These are phyloP conservation scores for Physocladia obscura DNA, from an alignment of 192 early-diverging fungal species.

Conservation along the genomic window DNA sequence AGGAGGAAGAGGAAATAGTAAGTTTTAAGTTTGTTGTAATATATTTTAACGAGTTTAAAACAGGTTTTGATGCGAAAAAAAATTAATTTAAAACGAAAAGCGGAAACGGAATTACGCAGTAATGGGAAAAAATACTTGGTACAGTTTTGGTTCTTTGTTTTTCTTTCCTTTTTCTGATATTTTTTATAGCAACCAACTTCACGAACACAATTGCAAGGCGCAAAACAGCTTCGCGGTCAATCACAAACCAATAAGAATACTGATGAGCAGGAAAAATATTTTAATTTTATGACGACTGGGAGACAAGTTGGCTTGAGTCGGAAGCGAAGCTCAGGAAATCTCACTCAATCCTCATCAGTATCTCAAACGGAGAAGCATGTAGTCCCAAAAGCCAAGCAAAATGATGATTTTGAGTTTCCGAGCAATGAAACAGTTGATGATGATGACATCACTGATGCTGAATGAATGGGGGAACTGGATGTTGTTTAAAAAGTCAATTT, in stretches of 20 bases:
- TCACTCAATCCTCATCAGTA: no score
- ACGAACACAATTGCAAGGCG: no score
- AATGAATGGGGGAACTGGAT: no score
- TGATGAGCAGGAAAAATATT: background rate
- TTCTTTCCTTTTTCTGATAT: background rate
- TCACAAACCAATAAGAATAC: background rate
- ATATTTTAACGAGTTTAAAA: no score
- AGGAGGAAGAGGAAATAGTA: slow-evolving; percentile 16
- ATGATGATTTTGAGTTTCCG: background rate
- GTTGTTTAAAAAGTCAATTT: no score
- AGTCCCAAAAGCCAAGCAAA: background rate
- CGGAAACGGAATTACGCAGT: no score
- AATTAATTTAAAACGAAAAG: no score
- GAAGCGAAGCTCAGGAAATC: background rate
- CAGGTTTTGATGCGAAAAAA: no score
- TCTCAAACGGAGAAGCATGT: no score
- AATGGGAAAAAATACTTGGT: background rate
- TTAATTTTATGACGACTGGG: background rate
- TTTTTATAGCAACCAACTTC: no score
- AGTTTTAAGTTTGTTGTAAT: background rate
- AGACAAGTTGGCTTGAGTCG: background rate
- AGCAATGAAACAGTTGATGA: background rate
- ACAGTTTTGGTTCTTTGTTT: background rate
- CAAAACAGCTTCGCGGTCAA: background rate
- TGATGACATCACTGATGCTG: background rate